A percentile compares a stretch with the other conserved stretches of the same genome.
Evolutionary conservation across 2,329 filamentous ascomycete species (phyloP).

Genomic region (Pseudocercospora crystallina): DNA sequence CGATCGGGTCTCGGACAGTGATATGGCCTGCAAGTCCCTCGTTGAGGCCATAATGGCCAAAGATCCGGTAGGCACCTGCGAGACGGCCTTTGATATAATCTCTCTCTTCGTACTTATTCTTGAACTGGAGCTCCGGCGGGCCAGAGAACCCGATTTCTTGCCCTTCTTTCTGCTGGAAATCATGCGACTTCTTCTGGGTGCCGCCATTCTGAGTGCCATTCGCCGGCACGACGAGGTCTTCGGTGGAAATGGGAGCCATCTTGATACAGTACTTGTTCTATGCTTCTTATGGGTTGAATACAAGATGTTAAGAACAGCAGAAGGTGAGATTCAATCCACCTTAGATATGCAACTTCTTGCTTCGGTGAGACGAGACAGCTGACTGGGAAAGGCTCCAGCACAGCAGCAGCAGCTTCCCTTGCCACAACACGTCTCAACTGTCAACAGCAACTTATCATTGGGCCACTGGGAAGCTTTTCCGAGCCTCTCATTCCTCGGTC

Average conservation of each 20-base stretch:
- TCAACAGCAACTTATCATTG: too few species aligned
- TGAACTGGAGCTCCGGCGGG: conserved; percentile 17
- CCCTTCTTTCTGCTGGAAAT: conserved; percentile 10
- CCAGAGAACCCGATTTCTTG: conserved; percentile 16
- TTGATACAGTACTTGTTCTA: not conserved
- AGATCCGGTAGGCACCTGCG: conserved; percentile 39
- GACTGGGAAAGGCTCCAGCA: too few species aligned
- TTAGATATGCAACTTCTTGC: too few species aligned
- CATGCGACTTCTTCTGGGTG: conserved; percentile 5
- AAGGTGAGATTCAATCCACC: not conserved
- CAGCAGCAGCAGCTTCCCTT: too few species aligned
- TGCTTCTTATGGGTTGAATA: not conserved
- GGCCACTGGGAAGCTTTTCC: too few species aligned
- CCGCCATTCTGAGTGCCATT: conserved; percentile 3
- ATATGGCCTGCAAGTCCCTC: conserved; percentile 40
- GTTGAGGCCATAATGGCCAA: conserved; percentile 35
- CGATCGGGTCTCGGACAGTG: conserved; percentile 38
- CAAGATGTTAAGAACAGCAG: not conserved
- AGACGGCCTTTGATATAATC: conserved; percentile 39
- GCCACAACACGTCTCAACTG: too few species aligned
- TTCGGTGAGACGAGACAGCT: too few species aligned
- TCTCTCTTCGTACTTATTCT: conserved; percentile 29
- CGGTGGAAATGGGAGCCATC: conserved; percentile 16
- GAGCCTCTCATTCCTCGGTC: too few species aligned
- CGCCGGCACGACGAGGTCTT: not conserved